Evolutionary conservation across 2,329 filamentous ascomycete genomes (phyloP), one percentile per base, ranked within the genome.

Genomic region (Trichoderma semiorbis): DNA sequence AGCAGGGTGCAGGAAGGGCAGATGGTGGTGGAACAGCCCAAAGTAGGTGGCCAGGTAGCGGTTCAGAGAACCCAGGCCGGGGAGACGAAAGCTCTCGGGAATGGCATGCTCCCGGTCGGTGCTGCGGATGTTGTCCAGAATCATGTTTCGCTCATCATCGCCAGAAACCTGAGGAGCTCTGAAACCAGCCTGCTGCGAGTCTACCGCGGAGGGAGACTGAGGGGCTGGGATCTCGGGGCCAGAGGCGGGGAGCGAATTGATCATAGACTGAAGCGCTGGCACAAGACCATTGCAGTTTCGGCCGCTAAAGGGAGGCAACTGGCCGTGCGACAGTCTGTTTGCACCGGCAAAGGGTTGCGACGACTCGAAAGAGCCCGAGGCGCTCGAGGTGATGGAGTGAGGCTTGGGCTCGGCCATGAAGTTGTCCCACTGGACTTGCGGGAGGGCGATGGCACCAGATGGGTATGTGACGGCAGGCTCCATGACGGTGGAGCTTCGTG

Each of bases 11-110:
- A 99, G 83, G 84, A 99, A 98, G 1, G 96, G 96, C 79, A 98
- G 84, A 79, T 99, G 96, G 78, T 97, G 96, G 79, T 99, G 96
- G 83, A 98, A 99, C 78, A 98, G 86, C 80, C 93, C 94, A 82
- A 98, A 99, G 85, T 98, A 99, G 1, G 95, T 97, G 73, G 94
- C 93, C 74, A 99, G 85, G 81, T 97, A 97, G 74, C 94, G 90
- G 83, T 99, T 98, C 80, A 98, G 84, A 3, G 93, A 92, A 43
- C 90, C 87, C 43, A 94, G 87, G 75, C 88, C 91, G 7, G 96
- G 96, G 60, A 98, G 88, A 75, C 94, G 92, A 86, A 98, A 98
- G 72, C 93, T 94, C 71, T 97, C 94, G 18, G 94, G 90, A 71
- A 98, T 91, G 60, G 92, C 91, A 78, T 91, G 91, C 78, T 97